Conservation (phyloP, 352 stramenopile genomes). For the Pseudoperonospora humuli region DNA sequence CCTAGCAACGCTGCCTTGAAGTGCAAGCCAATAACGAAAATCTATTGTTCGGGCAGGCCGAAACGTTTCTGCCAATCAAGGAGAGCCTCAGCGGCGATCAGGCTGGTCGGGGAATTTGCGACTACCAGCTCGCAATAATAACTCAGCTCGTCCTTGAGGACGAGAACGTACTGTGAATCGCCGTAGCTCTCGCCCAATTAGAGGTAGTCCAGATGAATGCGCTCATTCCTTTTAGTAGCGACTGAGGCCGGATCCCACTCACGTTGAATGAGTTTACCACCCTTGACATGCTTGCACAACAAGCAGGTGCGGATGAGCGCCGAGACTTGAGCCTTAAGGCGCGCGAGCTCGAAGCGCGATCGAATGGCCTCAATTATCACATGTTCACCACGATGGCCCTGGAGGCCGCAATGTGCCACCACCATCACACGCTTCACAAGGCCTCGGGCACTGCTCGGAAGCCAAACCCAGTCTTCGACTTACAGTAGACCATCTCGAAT, state of each 20-base stretch:
- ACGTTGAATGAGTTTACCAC: slow-evolving; percentile 9
- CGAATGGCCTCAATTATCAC: too few relatives aligned
- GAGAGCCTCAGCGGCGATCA: not conserved
- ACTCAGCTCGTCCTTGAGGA: not conserved
- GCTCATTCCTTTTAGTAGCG: slow-evolving; percentile 1
- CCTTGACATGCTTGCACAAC: slow-evolving; percentile 13
- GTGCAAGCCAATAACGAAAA: not conserved
- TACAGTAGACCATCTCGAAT: too few relatives aligned
- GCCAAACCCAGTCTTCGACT: too few relatives aligned
- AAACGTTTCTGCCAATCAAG: slow-evolving; percentile 4
- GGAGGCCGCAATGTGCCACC: too few relatives aligned
- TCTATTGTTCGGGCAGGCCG: not conserved
- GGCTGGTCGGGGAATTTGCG: not conserved
- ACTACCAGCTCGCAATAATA: not conserved
- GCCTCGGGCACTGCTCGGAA: too few relatives aligned
- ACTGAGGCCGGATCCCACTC: slow-evolving; percentile 3
- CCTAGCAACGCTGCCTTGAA: not conserved
- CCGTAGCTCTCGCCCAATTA: not conserved
- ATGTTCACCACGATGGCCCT: too few relatives aligned
- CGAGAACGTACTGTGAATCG: not conserved
- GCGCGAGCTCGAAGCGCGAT: too few relatives aligned
- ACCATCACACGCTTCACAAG: too few relatives aligned
- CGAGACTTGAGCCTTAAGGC: too few relatives aligned
- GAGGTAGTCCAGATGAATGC: slow-evolving; percentile 1
- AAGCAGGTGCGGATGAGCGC: slow-evolving; percentile 4